phyloP scores from a whole-genome alignment of 441 rosid species.

The Croton setiger region DNA sequence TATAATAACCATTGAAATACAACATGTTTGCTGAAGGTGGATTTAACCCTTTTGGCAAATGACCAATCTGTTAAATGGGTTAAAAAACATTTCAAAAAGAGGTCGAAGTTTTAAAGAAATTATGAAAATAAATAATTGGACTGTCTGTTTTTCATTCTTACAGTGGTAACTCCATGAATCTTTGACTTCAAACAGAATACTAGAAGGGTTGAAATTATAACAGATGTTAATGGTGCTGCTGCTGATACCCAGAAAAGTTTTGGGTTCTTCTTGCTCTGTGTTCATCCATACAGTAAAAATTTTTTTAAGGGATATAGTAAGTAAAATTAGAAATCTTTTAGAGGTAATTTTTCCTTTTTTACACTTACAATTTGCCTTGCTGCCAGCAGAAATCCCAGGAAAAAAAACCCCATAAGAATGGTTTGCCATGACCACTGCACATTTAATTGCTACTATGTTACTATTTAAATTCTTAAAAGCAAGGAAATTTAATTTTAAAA shows the following conservation, averaged over 20 bases:
- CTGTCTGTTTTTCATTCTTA: conserved; percentile 32
- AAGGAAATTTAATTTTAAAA: not conserved
- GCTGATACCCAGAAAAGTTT: conserved; percentile 93
- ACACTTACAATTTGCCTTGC: conserved; percentile 82
- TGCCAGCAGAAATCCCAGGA: conserved; percentile 62
- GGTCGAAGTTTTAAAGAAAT: conserved; percentile 2
- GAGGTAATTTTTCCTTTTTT: not conserved
- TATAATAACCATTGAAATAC: conserved; percentile 44
- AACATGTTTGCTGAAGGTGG: conserved; percentile 92
- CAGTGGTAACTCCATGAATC: conserved; percentile 59
- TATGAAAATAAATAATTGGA: not conserved
- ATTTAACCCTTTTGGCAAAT: conserved; percentile 86
- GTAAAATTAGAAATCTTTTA: not conserved
- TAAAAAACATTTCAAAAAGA: not conserved
- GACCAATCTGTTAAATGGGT: conserved; percentile 62
- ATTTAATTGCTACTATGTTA: conserved; percentile 13
- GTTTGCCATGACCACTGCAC: conserved; percentile 98
- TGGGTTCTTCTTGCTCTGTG: conserved; percentile 75
- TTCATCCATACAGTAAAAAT: conserved; percentile 16
- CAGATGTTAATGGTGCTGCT: conserved; percentile 83
- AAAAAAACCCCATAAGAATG: conserved; percentile 65
- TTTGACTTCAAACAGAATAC: conserved; percentile 63
- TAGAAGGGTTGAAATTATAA: conserved; percentile 62
- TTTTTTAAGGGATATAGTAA: not conserved
- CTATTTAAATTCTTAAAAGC: not conserved